phyloP scores from a whole-genome alignment of 2,329 filamentous ascomycete species.

The Blastomyces emzantsi region DNA sequence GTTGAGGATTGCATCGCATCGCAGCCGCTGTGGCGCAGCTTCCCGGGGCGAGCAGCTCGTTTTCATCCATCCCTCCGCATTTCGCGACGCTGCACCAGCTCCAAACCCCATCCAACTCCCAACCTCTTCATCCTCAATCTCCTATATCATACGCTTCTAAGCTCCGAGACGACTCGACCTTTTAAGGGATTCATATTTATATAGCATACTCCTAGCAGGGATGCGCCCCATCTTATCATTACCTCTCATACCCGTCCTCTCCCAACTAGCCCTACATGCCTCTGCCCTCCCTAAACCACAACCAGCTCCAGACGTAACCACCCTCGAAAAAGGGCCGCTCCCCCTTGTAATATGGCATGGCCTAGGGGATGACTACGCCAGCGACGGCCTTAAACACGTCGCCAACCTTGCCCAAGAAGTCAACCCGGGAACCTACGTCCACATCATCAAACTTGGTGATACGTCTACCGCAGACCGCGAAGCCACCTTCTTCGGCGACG shows the following conservation, averaged over 20 bases:
- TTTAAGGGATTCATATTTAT: neutral
- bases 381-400: conserved; percentile 63
- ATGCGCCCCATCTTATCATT: conserved; percentile 5
- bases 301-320: neutral
- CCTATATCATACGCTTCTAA: neutral
- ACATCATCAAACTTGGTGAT: conserved; percentile 64
- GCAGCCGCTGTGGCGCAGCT: neutral
- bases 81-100: neutral
- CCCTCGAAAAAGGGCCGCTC: conserved; percentile 44
- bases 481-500: conserved; percentile 84
- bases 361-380: conserved; percentile 57
- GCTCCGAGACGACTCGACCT: neutral
- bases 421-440: conserved; percentile 76
- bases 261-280: neutral
- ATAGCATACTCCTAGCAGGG: neutral
- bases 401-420: conserved; percentile 60
- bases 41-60: too few relatives aligned
- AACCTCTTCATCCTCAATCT: neutral
- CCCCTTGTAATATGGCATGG: conserved; percentile 95
- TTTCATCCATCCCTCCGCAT: neutral
- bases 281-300: conserved; percentile 3
- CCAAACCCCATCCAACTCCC: neutral
- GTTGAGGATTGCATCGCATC: neutral
- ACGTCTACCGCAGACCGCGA: conserved; percentile 61
- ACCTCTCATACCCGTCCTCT: neutral